These are phyloP conservation scores for Mortierella sp. DNA, from an alignment of 371 early-diverging fungal genomes.

Conservation along the genomic window DNA sequence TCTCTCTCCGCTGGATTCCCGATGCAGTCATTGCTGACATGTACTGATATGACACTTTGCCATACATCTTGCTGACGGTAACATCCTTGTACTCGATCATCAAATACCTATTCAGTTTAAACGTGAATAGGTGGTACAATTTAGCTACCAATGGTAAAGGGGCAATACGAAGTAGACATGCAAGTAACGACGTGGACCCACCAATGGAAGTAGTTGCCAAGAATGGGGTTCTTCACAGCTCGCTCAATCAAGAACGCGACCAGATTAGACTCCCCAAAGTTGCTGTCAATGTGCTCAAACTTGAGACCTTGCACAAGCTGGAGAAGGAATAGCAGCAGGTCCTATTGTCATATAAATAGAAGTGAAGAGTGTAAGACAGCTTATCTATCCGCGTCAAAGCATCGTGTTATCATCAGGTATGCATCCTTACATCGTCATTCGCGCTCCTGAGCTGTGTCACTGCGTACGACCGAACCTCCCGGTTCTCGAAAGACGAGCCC, in stretches of 20 bases:
- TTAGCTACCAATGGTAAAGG: not conserved
- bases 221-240: constrained; percentile 79
- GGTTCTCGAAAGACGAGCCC: constrained; percentile 89
- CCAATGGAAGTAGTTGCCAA: constrained; percentile 97
- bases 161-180: not conserved
- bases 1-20: constrained; percentile 78
- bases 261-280: constrained; percentile 78
- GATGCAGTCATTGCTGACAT: constrained; percentile 79
- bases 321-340: constrained; percentile 89
- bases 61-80: constrained; percentile 85
- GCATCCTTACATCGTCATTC: constrained; percentile 85
- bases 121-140: no score
- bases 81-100: constrained; percentile 90
- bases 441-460: constrained; percentile 91
- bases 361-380: not conserved
- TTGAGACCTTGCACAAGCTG: constrained; percentile 98
- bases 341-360: constrained; percentile 65
- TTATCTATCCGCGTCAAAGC: not conserved
- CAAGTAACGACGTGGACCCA: constrained; percentile 32
- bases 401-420: not conserved
- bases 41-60: constrained; percentile 87
- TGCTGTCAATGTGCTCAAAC: constrained; percentile 79
- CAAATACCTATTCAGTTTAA: constrained; percentile 75
- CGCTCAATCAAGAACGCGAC: constrained; percentile 92
- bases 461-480: constrained; percentile 88